phyloP scores from a whole-genome alignment of 2,329 filamentous ascomycete species.

The Tolypocladium pustulatum region DNA sequence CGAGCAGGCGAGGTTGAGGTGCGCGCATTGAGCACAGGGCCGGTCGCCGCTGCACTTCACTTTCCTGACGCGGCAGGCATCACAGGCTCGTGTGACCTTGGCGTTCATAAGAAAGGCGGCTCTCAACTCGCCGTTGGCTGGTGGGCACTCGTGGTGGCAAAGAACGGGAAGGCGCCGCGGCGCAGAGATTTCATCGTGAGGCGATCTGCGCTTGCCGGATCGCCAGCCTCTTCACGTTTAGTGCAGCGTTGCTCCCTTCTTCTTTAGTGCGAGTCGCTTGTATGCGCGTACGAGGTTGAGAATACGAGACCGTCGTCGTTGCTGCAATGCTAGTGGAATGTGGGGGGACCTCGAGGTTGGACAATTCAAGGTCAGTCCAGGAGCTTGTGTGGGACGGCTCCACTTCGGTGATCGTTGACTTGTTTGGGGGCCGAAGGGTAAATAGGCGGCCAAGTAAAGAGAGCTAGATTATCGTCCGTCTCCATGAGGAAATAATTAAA shows the following conservation, averaged over 20 bases:
- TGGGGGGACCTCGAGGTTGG: too few species aligned
- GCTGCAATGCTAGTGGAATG: too few species aligned
- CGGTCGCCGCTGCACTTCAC: conserved; percentile 23
- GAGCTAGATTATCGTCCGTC: too few species aligned
- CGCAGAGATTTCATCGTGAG: background rate
- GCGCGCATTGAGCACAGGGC: conserved; percentile 25
- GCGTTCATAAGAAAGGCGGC: background rate
- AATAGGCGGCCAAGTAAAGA: too few species aligned
- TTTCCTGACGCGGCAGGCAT: conserved; percentile 27
- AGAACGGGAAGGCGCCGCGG: background rate
- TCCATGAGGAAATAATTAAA: too few species aligned
- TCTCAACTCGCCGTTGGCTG: background rate
- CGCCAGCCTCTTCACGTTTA: background rate
- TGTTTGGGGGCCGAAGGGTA: too few species aligned
- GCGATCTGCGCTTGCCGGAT: background rate
- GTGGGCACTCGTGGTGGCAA: background rate
- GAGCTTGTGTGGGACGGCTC: too few species aligned
- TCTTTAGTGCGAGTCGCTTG: background rate
- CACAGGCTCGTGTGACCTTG: conserved; percentile 19
- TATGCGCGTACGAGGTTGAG: background rate
- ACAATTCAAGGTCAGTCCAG: too few species aligned
- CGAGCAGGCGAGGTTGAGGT: conserved; percentile 22
- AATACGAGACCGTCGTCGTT: too few species aligned
- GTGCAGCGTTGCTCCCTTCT: background rate
- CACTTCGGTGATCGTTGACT: too few species aligned